Evolutionary conservation across 2,329 filamentous ascomycete genomes (phyloP).

Genomic region (Chaetomiaceae sp.): DNA sequence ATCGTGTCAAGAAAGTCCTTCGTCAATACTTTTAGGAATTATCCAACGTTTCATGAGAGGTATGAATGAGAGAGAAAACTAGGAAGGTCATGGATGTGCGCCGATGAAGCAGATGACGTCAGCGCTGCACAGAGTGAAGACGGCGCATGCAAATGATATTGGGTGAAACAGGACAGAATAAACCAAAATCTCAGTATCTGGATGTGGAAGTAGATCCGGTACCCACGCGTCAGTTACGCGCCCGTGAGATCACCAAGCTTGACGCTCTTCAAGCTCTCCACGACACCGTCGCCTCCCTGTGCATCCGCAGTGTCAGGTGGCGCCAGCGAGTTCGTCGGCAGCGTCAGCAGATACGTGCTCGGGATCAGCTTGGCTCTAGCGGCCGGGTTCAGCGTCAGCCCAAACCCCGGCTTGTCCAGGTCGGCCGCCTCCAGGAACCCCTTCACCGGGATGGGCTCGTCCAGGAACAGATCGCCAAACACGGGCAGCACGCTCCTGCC

Average conservation of each 20-base stretch:
- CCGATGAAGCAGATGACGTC: too few species aligned
- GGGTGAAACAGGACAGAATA: too few species aligned
- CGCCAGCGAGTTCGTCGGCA: slow-evolving; percentile 46
- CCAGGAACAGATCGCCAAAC: slow-evolving; percentile 84
- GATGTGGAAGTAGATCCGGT: too few species aligned
- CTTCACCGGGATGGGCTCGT: slow-evolving; percentile 82
- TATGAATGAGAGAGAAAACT: too few species aligned
- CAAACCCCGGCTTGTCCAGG: slow-evolving; percentile 86
- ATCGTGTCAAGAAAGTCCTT: too few species aligned
- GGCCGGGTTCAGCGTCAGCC: slow-evolving; percentile 76
- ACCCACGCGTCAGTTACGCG: neutral
- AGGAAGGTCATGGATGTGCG: too few species aligned
- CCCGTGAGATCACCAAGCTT: neutral
- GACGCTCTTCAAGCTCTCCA: neutral
- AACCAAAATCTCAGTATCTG: too few species aligned
- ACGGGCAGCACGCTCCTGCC: slow-evolving; percentile 86
- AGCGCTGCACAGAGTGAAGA: too few species aligned
- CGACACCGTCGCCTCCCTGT: neutral
- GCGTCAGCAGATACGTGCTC: slow-evolving; percentile 66
- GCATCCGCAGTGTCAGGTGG: neutral
- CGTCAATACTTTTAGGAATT: too few species aligned
- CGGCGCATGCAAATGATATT: too few species aligned
- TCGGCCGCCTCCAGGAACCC: slow-evolving; percentile 75
- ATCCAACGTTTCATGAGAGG: too few species aligned
- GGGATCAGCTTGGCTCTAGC: slow-evolving; percentile 68